phyloP scores from a whole-genome alignment of 2,329 filamentous ascomycete species.

The Bipolaris oryzae region DNA sequence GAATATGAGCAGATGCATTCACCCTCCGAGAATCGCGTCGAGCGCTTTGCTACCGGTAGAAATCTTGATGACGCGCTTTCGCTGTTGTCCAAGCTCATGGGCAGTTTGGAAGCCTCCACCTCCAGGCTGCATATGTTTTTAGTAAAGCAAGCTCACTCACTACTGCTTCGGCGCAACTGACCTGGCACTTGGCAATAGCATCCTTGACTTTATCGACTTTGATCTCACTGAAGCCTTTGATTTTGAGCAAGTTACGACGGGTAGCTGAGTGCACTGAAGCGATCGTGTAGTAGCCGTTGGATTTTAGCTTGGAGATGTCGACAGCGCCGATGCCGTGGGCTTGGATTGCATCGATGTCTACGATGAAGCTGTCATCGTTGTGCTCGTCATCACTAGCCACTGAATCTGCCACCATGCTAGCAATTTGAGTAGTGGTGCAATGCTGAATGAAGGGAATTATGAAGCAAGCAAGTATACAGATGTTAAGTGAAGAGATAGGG shows the following conservation, averaged over 20 bases:
- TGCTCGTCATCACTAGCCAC: slow-evolving; percentile 59
- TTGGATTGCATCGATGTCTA: slow-evolving; percentile 71
- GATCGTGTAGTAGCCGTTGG: slow-evolving; percentile 67
- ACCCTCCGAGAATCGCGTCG: slow-evolving; percentile 69
- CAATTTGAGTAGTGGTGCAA: slow-evolving; percentile 4
- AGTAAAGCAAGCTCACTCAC: slow-evolving; percentile 6
- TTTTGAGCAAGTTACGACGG: slow-evolving; percentile 65
- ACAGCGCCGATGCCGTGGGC: slow-evolving; percentile 69
- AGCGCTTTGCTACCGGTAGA: slow-evolving; percentile 74
- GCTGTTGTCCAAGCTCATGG: slow-evolving; percentile 66
- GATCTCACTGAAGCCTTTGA: slow-evolving; percentile 72
- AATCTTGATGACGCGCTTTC: slow-evolving; percentile 68
- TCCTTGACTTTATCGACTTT: slow-evolving; percentile 76
- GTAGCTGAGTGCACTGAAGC: slow-evolving; percentile 66
- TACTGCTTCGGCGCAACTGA: slow-evolving; percentile 36
- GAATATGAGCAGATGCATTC: slow-evolving; percentile 12
- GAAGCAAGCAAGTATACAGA: slow-evolving; percentile 10
- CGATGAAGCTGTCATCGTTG: slow-evolving; percentile 63
- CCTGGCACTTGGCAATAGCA: slow-evolving; percentile 66
- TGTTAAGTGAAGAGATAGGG: slow-evolving; percentile 3
- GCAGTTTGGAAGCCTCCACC: slow-evolving; percentile 69
- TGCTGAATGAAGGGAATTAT: slow-evolving; percentile 10
- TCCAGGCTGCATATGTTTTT: slow-evolving; percentile 55
- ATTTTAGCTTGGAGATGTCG: slow-evolving; percentile 70
- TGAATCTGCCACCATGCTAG: slow-evolving; percentile 53